phyloP scores from a whole-genome alignment of 371 early-diverging fungal genomes.

The Apophysomyces trapeziformis region DNA sequence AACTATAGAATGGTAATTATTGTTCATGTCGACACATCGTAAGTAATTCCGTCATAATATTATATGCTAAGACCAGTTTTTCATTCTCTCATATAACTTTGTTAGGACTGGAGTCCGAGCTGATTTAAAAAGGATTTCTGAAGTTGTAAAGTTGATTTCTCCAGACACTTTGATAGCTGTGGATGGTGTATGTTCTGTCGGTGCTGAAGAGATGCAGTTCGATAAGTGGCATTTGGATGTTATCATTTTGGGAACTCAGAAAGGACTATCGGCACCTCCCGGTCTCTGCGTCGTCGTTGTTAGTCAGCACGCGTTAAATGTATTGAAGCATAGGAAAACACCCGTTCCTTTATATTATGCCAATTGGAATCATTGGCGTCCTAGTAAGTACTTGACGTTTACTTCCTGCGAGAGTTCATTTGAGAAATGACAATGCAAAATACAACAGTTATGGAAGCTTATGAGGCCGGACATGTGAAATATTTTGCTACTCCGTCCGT shows the following conservation, averaged over 20 bases:
- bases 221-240: conserved; percentile 93
- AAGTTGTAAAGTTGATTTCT: conserved; percentile 73
- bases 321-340: conserved; percentile 73
- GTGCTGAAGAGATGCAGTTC: conserved; percentile 89
- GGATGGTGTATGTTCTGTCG: conserved; percentile 97
- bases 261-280: conserved; percentile 92
- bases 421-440: background rate
- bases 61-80: background rate
- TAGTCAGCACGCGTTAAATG: conserved; percentile 71
- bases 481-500: conserved; percentile 98
- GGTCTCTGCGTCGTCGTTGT: conserved; percentile 87
- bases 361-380: conserved; percentile 87
- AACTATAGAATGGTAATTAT: conserved; percentile 87
- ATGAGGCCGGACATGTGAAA: conserved; percentile 87
- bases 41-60: conserved; percentile 21
- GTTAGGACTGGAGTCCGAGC: conserved; percentile 82
- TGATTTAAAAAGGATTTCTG: conserved; percentile 80
- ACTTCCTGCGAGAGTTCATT: too few species aligned
- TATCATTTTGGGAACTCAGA: conserved; percentile 92
- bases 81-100: background rate
- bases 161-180: conserved; percentile 92
- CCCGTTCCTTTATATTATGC: conserved; percentile 77
- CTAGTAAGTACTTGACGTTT: conserved; percentile 48
- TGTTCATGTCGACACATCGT: conserved; percentile 97
- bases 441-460: conserved; percentile 86